These are phyloP conservation scores for Debaryomyces subglobosus DNA, from an alignment of 1,139 yeast genomes.

Conservation along the genomic window DNA sequence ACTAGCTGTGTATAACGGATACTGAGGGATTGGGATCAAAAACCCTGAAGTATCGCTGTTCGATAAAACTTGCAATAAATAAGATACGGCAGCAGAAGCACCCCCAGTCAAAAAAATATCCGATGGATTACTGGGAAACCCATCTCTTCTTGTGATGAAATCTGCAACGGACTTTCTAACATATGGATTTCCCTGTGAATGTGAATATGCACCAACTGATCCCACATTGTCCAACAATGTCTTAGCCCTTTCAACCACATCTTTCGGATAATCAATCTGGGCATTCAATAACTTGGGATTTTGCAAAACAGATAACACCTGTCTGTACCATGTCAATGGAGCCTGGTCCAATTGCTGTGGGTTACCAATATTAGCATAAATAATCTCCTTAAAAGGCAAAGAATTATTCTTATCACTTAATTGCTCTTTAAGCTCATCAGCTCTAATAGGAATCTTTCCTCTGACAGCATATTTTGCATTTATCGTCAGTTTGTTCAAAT, in stretches of 20 bases:
- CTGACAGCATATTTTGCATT: slow-evolving; percentile 95
- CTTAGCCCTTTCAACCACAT: slow-evolving; percentile 74
- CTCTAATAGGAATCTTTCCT: slow-evolving; percentile 90
- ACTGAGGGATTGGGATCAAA: slow-evolving; percentile 95
- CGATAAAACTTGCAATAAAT: slow-evolving; percentile 71
- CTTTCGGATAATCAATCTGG: slow-evolving; percentile 56
- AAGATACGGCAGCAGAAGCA: slow-evolving; percentile 88
- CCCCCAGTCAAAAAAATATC: slow-evolving; percentile 87
- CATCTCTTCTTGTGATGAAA: slow-evolving; percentile 68
- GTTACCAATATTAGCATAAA: slow-evolving; percentile 93
- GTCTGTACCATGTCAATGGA: slow-evolving; percentile 94
- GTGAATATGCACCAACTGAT: slow-evolving; percentile 92
- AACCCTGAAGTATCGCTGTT: slow-evolving; percentile 74
- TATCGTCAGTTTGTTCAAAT: slow-evolving; percentile 73
- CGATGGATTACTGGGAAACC: slow-evolving; percentile 58
- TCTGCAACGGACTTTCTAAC: slow-evolving; percentile 79
- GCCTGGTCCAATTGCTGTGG: slow-evolving; percentile 95
- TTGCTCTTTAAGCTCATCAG: slow-evolving; percentile 70
- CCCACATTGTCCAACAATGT: slow-evolving; percentile 63
- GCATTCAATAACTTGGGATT: slow-evolving; percentile 67
- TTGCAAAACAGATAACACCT: slow-evolving; percentile 82
- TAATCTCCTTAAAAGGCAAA: slow-evolving; percentile 75
- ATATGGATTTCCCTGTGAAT: slow-evolving; percentile 80
- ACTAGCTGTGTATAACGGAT: slow-evolving; percentile 93
- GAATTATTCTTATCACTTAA: slow-evolving; percentile 43